Conservation (phyloP, 2,329 filamentous ascomycete genomes). For the Incumbomyces delicatus region DNA sequence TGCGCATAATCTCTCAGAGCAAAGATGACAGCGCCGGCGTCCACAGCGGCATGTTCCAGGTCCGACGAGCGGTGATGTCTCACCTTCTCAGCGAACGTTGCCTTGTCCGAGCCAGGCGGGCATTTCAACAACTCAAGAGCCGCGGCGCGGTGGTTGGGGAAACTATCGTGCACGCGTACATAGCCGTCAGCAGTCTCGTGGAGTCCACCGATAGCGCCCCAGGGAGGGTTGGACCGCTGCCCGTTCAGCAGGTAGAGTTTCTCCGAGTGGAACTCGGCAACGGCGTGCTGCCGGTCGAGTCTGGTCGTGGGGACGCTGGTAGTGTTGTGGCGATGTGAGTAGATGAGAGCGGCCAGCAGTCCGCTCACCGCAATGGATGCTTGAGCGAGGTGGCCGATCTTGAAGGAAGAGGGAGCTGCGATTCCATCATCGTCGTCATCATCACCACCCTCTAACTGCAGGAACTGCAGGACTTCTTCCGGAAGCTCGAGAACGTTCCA, state of each 20-base stretch:
- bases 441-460: neutral
- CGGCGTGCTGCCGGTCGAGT: slow-evolving; percentile 39
- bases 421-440: neutral
- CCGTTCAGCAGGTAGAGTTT: slow-evolving; percentile 38
- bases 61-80: slow-evolving; percentile 36
- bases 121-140: slow-evolving; percentile 37
- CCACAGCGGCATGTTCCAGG: slow-evolving; percentile 38
- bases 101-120: slow-evolving; percentile 24
- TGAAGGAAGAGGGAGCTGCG: slow-evolving; percentile 44
- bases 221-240: slow-evolving; percentile 25
- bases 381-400: slow-evolving; percentile 45
- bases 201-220: slow-evolving; percentile 42
- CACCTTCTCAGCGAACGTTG: slow-evolving; percentile 32
- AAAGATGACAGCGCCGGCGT: slow-evolving; percentile 36
- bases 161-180: slow-evolving; percentile 47
- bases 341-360: slow-evolving; percentile 40
- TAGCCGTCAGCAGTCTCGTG: slow-evolving; percentile 39
- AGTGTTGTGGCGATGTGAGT: slow-evolving; percentile 26
- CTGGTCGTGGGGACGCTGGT: slow-evolving; percentile 28
- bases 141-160: slow-evolving; percentile 41
- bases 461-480: neutral
- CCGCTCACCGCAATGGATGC: slow-evolving; percentile 43
- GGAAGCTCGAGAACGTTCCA: slow-evolving; percentile 4
- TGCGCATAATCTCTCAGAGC: slow-evolving; percentile 41
- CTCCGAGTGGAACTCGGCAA: slow-evolving; percentile 46